Conservation (phyloP, 169 alveolate genomes). For the Plasmodium ovale region DNA sequence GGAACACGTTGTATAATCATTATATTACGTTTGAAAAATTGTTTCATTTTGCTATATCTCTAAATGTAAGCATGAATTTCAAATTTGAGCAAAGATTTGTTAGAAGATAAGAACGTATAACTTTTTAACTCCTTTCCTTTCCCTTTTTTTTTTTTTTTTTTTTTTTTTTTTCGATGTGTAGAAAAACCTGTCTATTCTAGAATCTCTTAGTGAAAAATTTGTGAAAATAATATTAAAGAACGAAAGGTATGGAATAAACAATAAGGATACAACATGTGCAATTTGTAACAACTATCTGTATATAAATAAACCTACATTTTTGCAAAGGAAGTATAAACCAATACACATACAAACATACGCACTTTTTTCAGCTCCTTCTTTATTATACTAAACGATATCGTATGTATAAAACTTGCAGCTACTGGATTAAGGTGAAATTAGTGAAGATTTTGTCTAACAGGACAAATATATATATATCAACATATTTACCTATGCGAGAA, state of each 20-base stretch:
- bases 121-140: too few relatives aligned
- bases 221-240: constrained; percentile 43
- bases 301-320: background rate
- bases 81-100: too few relatives aligned
- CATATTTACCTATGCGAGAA: background rate
- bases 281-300: too few relatives aligned
- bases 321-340: too few relatives aligned
- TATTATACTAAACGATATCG: constrained; percentile 51
- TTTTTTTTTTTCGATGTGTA: constrained; percentile 5
- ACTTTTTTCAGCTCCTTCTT: constrained; percentile 32
- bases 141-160: too few relatives aligned
- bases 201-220: constrained; percentile 39
- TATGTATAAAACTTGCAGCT: constrained; percentile 24
- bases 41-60: constrained; percentile 27
- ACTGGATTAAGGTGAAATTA: constrained; percentile 38
- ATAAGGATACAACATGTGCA: too few relatives aligned
- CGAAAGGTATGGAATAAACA: constrained; percentile 38
- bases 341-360: too few relatives aligned
- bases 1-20: constrained; percentile 31
- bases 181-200: constrained; percentile 47
- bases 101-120: too few relatives aligned
- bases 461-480: background rate
- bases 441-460: background rate
- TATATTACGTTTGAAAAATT: constrained; percentile 40
- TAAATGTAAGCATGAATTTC: constrained; percentile 43